Conservation (phyloP, 2,329 filamentous ascomycete species). For the Clonostachys rhizophaga region DNA sequence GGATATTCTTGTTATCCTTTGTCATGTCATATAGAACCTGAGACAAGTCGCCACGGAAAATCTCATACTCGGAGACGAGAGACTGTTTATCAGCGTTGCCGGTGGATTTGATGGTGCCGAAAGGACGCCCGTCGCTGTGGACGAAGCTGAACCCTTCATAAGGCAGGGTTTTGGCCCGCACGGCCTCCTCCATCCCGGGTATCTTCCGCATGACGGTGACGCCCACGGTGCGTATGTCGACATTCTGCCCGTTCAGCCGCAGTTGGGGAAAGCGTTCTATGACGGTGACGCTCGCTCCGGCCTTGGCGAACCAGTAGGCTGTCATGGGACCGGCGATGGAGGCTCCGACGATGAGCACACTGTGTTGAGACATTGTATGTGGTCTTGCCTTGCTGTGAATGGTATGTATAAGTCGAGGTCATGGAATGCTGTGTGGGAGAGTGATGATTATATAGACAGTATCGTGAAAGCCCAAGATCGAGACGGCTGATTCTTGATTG, state of each 20-base stretch:
- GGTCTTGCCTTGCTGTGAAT: background rate
- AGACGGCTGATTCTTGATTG: background rate
- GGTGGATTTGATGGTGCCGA: constrained; percentile 24
- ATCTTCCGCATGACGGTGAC: constrained; percentile 30
- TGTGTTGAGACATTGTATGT: constrained; percentile 6
- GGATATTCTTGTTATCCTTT: constrained; percentile 14
- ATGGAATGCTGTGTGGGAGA: background rate
- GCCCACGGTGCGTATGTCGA: constrained; percentile 28
- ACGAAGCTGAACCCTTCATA: constrained; percentile 37
- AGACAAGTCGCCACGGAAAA: constrained; percentile 48
- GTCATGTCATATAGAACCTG: constrained; percentile 31
- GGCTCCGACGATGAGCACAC: constrained; percentile 21
- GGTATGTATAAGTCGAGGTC: background rate
- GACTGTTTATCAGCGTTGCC: constrained; percentile 31
- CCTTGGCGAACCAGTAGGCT: constrained; percentile 20
- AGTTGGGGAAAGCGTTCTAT: constrained; percentile 25
- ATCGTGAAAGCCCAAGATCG: background rate
- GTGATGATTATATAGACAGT: background rate
- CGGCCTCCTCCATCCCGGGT: constrained; percentile 27
- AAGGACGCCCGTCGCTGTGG: constrained; percentile 23
- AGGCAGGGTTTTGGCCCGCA: constrained; percentile 17
- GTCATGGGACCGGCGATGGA: constrained; percentile 22
- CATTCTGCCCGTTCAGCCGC: constrained; percentile 25
- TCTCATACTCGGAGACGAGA: constrained; percentile 47
- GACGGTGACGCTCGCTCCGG: constrained; percentile 26